Evolutionary conservation across 1,139 yeast species (phyloP).

Genomic region (Pichia sp.): DNA sequence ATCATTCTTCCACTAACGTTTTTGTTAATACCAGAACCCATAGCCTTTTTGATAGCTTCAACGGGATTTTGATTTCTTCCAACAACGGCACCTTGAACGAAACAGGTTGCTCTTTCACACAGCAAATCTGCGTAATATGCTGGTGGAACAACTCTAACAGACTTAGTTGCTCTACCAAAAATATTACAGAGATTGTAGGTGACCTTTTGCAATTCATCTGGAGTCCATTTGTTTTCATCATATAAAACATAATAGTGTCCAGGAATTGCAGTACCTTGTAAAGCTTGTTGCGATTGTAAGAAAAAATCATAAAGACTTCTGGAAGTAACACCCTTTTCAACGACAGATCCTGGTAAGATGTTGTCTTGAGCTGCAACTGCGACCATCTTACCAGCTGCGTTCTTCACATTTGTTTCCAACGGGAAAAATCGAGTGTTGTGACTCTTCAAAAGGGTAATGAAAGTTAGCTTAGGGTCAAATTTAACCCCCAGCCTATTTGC

Average conservation of each 20-base stretch:
- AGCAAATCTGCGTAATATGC: conserved; percentile 29
- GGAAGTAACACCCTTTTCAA: conserved; percentile 31
- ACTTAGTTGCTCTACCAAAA: conserved; percentile 31
- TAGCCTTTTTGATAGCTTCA: conserved; percentile 20
- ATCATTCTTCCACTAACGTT: conserved; percentile 25
- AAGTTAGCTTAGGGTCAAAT: conserved; percentile 29
- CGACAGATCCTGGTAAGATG: conserved; percentile 30
- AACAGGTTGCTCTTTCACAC: conserved; percentile 31
- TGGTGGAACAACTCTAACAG: conserved; percentile 33
- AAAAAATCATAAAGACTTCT: conserved; percentile 31
- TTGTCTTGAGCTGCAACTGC: conserved; percentile 25
- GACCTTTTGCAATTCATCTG: conserved; percentile 28
- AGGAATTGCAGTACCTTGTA: conserved; percentile 34
- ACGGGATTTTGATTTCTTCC: conserved; percentile 15
- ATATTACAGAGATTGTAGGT: conserved; percentile 30
- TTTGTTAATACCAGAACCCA: conserved; percentile 24
- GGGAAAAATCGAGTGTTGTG: conserved; percentile 33
- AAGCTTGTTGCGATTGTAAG: conserved; percentile 31
- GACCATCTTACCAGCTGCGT: conserved; percentile 18
- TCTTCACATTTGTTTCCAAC: conserved; percentile 26
- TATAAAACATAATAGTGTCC: conserved; percentile 32
- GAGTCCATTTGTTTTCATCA: conserved; percentile 29
- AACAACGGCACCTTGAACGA: conserved; percentile 16
- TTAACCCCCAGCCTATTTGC: conserved; percentile 16
- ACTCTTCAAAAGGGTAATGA: conserved; percentile 27